Evolutionary conservation across 371 early-diverging fungal genomes (phyloP).

Genomic region (Lichtheimia hyalospora): DNA sequence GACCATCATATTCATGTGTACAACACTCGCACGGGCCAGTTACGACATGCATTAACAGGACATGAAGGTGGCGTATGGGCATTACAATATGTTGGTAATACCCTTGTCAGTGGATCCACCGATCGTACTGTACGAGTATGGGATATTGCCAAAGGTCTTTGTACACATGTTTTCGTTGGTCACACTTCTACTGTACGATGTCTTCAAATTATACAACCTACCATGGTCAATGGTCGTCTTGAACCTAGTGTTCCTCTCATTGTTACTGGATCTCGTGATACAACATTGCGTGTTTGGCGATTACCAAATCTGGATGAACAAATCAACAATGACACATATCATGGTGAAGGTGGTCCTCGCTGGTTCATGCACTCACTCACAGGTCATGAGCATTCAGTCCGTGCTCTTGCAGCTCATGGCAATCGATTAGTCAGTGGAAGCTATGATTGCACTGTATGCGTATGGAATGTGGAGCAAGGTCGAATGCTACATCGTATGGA

Average conservation of each 20-base stretch:
- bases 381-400: constrained; percentile 90
- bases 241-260: constrained; percentile 76
- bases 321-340: constrained; percentile 50
- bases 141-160: constrained; percentile 89
- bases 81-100: constrained; percentile 83
- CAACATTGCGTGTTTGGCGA: constrained; percentile 92
- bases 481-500: constrained; percentile 56
- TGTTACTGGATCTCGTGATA: constrained; percentile 97
- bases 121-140: constrained; percentile 97
- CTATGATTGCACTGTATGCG: constrained; percentile 90
- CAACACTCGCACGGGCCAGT: constrained; percentile 75
- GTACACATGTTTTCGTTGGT: constrained; percentile 88
- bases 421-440: constrained; percentile 87
- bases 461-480: constrained; percentile 87
- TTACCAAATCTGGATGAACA: constrained; percentile 63
- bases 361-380: constrained; percentile 68
- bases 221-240: constrained; percentile 36
- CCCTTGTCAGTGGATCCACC: constrained; percentile 96
- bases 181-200: constrained; percentile 97
- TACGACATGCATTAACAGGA: constrained; percentile 72
- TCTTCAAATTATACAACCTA: constrained; percentile 83
- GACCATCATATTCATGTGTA: constrained; percentile 87
- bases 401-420: constrained; percentile 89
- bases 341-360: constrained; percentile 43
- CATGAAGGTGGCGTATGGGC: constrained; percentile 99